phyloP scores from a whole-genome alignment of 495 filamentous ascomycete genomes.

The Immersiella caudata region DNA sequence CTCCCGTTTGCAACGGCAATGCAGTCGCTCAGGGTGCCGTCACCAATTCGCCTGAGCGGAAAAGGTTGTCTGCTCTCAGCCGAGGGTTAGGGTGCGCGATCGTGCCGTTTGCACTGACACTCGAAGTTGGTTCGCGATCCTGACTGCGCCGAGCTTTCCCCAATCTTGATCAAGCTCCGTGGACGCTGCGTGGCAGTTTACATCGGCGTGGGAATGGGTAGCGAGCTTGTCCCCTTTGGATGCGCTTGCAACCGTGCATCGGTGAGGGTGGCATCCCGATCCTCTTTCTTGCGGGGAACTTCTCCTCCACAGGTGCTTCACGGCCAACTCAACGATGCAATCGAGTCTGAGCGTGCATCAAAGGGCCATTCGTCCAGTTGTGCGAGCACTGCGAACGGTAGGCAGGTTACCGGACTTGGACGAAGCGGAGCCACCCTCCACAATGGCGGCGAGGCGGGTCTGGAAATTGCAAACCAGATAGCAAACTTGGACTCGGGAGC shows the following conservation, averaged over 20 bases:
- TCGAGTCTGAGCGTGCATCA: conserved; percentile 15
- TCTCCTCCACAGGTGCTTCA: neutral
- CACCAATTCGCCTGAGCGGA: neutral
- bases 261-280: conserved; percentile 9
- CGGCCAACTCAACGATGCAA: conserved; percentile 1
- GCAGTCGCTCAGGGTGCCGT: neutral
- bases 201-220: conserved; percentile 1
- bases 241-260: conserved; percentile 4
- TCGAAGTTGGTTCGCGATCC: neutral
- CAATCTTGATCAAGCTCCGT: neutral
- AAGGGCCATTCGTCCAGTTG: neutral
- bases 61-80: neutral
- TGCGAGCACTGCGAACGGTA: neutral
- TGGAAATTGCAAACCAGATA: neutral
- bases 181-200: neutral
- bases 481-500: neutral
- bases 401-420: neutral
- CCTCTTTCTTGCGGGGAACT: conserved; percentile 14
- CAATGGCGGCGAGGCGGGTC: neutral
- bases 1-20: neutral
- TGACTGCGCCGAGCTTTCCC: neutral
- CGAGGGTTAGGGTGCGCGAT: conserved; percentile 11
- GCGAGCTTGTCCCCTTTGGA: neutral
- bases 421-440: neutral
- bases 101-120: neutral